These are phyloP conservation scores for Fomitopsis schrenkii DNA, from an alignment of 1,284 basidiomycete species.

Conservation along the genomic window DNA sequence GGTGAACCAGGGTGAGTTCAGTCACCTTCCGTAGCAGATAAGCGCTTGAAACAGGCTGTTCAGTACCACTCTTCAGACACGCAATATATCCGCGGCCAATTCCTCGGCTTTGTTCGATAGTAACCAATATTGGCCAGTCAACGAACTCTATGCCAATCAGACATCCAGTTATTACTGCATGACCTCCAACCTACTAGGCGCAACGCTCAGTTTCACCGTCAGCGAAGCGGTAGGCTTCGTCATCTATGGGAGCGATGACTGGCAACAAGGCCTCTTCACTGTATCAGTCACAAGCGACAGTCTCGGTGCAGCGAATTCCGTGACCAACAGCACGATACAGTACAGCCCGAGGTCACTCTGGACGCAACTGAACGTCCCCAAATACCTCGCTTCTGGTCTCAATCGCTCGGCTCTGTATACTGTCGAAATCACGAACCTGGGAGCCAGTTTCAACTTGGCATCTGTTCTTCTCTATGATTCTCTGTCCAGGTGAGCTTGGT, in stretches of 20 bases:
- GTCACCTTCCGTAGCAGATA: neutral
- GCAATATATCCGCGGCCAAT: neutral
- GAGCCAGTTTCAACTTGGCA: neutral
- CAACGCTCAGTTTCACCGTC: neutral
- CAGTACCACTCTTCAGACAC: neutral
- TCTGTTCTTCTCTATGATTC: neutral
- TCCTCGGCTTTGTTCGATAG: neutral
- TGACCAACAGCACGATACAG: neutral
- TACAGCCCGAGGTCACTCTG: neutral
- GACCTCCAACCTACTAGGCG: neutral
- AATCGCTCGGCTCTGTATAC: neutral
- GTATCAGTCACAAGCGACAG: neutral
- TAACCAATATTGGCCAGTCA: neutral
- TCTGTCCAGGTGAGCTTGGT: neutral
- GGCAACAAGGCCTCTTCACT: neutral
- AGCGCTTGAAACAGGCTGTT: neutral
- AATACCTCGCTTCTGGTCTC: neutral
- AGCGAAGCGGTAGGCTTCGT: neutral
- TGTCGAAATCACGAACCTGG: neutral
- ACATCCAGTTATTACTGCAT: neutral
- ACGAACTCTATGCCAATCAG: neutral
- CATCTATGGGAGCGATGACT: conserved; percentile 4
- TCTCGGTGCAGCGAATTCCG: neutral
- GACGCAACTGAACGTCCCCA: neutral
- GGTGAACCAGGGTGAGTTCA: neutral